Conservation (phyloP, 176 grass and related monocot genomes). For the Oryza glaberrima region DNA sequence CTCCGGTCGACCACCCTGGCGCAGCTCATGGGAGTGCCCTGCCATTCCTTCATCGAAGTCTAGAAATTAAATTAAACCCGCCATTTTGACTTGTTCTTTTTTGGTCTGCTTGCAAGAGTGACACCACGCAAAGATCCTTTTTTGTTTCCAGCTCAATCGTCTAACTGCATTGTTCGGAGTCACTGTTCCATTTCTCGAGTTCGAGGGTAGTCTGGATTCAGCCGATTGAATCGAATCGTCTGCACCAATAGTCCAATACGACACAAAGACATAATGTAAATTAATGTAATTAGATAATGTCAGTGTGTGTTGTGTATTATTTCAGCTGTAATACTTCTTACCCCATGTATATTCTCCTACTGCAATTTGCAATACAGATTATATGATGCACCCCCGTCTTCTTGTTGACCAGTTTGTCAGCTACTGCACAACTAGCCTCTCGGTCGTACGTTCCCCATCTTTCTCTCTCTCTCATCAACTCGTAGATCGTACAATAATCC, state of each 20-base stretch:
- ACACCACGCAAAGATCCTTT: neutral
- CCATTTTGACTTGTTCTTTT: neutral
- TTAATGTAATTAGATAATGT: slow-evolving; percentile 17
- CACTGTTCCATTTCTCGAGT: neutral
- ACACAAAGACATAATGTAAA: slow-evolving; percentile 38
- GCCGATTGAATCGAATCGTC: slow-evolving; percentile 9
- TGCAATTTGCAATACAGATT: neutral
- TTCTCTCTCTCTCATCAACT: neutral
- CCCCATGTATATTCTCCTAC: slow-evolving; percentile 1
- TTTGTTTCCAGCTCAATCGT: slow-evolving; percentile 25
- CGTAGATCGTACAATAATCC: neutral
- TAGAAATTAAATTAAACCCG: slow-evolving; percentile 6
- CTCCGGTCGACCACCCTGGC: slow-evolving; percentile 67
- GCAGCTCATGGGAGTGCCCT: slow-evolving; percentile 74
- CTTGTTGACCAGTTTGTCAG: neutral
- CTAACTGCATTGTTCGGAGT: slow-evolving; percentile 41
- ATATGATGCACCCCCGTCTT: neutral
- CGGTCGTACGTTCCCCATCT: neutral
- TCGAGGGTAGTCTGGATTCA: slow-evolving; percentile 30
- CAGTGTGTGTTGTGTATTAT: neutral
- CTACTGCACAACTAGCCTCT: neutral
- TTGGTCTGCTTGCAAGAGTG: neutral
- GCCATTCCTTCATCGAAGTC: slow-evolving; percentile 65
- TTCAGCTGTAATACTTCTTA: slow-evolving; percentile 1
- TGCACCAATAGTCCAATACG: slow-evolving; percentile 10